Evolutionary conservation across 106 monocot species (phyloP).

Genomic region (Apostasia shenzhenica): DNA sequence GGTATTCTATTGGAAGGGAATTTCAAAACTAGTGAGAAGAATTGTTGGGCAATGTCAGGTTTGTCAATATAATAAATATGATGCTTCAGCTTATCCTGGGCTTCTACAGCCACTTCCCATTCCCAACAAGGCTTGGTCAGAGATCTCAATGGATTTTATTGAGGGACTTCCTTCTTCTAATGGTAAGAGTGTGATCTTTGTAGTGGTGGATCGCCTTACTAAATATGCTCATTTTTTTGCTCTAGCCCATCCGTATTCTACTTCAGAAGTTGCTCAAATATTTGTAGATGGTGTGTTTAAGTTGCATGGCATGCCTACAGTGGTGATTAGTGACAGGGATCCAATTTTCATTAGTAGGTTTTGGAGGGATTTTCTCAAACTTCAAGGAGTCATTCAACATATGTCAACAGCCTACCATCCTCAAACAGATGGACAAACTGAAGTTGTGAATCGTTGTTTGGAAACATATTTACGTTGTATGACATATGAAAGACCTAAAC

Average conservation of each 20-base stretch:
- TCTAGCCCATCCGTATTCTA: neutral
- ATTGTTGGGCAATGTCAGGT: too few relatives aligned
- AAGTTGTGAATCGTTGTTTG: too few relatives aligned
- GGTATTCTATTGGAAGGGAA: too few relatives aligned
- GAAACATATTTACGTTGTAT: too few relatives aligned
- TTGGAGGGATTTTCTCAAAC: neutral
- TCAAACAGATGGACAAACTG: too few relatives aligned
- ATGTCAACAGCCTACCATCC: too few relatives aligned
- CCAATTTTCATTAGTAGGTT: slow-evolving; percentile 4
- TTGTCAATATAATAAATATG: too few relatives aligned
- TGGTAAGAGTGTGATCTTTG: neutral
- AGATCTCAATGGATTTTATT: slow-evolving; percentile 12
- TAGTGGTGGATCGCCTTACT: slow-evolving; percentile 3
- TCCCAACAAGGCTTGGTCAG: neutral
- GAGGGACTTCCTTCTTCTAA: neutral
- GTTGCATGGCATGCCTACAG: slow-evolving; percentile 7
- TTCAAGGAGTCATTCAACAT: neutral
- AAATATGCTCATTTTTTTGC: slow-evolving; percentile 1
- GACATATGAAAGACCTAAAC: too few relatives aligned
- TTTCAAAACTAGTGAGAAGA: too few relatives aligned
- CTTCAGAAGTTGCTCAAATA: neutral
- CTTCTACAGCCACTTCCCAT: slow-evolving; percentile 7
- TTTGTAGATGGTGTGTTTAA: neutral
- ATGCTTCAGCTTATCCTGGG: neutral
- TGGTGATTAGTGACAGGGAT: slow-evolving; percentile 3